Evolutionary conservation across 2,329 filamentous ascomycete genomes (phyloP).

Genomic region (Myriosclerotinia scirpicola): DNA sequence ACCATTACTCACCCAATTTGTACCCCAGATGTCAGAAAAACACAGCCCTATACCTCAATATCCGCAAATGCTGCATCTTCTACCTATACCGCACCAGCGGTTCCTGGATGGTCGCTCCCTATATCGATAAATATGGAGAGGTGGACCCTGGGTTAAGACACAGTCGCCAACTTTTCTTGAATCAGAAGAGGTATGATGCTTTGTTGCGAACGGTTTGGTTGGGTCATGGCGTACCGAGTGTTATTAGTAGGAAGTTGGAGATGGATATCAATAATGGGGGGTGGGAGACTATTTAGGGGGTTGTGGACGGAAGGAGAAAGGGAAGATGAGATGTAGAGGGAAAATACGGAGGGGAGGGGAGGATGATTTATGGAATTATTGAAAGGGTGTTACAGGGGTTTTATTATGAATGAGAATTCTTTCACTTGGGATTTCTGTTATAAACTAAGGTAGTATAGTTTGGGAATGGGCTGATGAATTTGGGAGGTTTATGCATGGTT

Average conservation of each 20-base stretch:
- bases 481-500: neutral
- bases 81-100: constrained; percentile 82
- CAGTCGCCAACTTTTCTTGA: constrained; percentile 85
- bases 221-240: constrained; percentile 80
- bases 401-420: neutral
- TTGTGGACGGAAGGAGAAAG: neutral
- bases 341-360: neutral
- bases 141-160: constrained; percentile 87
- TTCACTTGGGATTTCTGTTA: neutral
- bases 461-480: neutral
- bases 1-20: constrained; percentile 31
- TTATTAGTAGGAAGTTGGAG: constrained; percentile 87
- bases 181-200: constrained; percentile 90
- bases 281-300: constrained; percentile 73
- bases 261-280: constrained; percentile 96
- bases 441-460: neutral
- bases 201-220: constrained; percentile 85
- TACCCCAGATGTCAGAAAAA: constrained; percentile 76
- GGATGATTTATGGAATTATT: neutral
- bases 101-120: constrained; percentile 83
- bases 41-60: constrained; percentile 92
- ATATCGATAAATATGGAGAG: constrained; percentile 95
- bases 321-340: neutral
- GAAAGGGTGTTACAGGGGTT: neutral
- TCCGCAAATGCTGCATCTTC: constrained; percentile 90